These are phyloP conservation scores for Salix koriyanagi DNA, from an alignment of 345 rosid species.

Conservation along the genomic window DNA sequence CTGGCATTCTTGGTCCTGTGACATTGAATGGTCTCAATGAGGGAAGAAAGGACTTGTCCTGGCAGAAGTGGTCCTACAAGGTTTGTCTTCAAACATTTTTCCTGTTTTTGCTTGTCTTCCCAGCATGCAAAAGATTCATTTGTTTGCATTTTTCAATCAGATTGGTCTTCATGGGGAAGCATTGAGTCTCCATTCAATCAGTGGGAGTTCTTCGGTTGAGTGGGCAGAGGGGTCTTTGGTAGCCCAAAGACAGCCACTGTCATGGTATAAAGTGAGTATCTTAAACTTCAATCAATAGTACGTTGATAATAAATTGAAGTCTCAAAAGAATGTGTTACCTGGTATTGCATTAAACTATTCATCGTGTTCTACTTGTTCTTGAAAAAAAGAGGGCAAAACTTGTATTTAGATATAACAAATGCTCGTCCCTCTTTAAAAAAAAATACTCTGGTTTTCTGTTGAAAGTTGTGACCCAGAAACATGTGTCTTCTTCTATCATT, in stretches of 20 bases:
- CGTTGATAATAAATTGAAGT: not conserved
- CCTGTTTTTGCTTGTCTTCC: not conserved
- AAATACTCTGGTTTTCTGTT: not conserved
- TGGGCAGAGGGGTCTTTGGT: constrained; percentile 84
- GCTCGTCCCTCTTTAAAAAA: not conserved
- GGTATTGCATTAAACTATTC: not conserved
- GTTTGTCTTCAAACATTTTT: constrained; percentile 32
- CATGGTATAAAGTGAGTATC: constrained; percentile 81
- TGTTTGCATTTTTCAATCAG: constrained; percentile 30
- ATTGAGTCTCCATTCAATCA: constrained; percentile 78
- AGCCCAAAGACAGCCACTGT: constrained; percentile 74
- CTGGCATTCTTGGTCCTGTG: constrained; percentile 95
- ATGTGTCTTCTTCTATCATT: not conserved
- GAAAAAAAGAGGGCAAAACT: no score
- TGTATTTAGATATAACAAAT: not conserved
- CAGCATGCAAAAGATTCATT: not conserved
- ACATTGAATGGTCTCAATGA: constrained; percentile 64
- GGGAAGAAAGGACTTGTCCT: constrained; percentile 80
- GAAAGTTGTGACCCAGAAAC: not conserved
- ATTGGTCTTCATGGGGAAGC: constrained; percentile 95
- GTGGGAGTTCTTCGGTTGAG: constrained; percentile 82
- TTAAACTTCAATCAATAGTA: not conserved
- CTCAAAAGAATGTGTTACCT: not conserved
- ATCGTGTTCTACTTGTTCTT: not conserved
- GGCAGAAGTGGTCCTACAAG: constrained; percentile 99